Evolutionary conservation across 2,329 filamentous ascomycete genomes (phyloP), one percentile per base, ranked within the genome.

Genomic region (Claviceps lovelessii): DNA sequence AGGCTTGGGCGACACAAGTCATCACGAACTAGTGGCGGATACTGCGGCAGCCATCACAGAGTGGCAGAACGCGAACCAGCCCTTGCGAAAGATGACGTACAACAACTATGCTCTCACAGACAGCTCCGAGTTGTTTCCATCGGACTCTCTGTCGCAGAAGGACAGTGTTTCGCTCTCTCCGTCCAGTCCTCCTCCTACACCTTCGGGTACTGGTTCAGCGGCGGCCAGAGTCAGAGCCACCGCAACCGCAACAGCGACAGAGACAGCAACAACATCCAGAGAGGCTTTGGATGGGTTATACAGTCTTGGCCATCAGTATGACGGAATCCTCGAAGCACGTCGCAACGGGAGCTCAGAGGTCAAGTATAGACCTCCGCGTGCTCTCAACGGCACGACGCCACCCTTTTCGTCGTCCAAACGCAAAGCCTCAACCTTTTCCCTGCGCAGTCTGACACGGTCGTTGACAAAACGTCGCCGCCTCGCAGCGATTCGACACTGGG

Each of bases 351-450:
- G 61, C 51, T 60, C 61, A 3, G 57, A 58, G 10, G 47, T 53
- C 13, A 50, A 48, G 3, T 17, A 44, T 10, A 28, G 44, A 2
- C 42, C 55, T 8, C n/a, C 51, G 15, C 51, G 52, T 17, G 54
- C 58, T 5, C 31, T 55, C 13, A 56, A 60, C 23, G 48, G 51
- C 5, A n/a, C 33, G 9, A 6, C 55, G 7, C 55, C 10, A 10
- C 13, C 45, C 9, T 41, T 46, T 39, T 17, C 47, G 4, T 53
- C 35, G 9, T 56, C 56, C 7, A 69, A 70, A 52, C 66, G 68
- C 37, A 65, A 64, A 28, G 61, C 66, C 2, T 69, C 68, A 0
- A 54, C 60, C 4, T 65, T 67, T 54, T 68, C 65, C 10, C 56
- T 69, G 28, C 59, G 60, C 23, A 67, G 62, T 55, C 45, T 67